A percentile compares a stretch with the other conserved stretches of the same genome.
Conservation (phyloP, 257 asterid genomes). For the Gynochthodes officinalis region DNA sequence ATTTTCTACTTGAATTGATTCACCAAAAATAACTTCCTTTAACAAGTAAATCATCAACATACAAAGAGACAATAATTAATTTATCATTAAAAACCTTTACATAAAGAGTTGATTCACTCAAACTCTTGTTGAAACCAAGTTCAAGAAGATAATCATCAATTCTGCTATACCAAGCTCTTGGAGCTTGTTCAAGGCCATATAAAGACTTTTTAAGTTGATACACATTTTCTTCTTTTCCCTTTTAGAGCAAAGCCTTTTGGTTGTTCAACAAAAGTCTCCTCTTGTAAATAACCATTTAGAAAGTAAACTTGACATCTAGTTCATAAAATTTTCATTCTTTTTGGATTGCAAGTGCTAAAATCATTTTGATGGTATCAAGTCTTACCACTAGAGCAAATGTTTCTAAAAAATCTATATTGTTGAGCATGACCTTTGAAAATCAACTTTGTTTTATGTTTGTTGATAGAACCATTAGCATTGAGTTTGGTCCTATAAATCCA, state of each 20-base stretch:
- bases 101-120: too few relatives aligned
- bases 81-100: too few relatives aligned
- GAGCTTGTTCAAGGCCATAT: neutral
- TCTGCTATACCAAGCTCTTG: neutral
- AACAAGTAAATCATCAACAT: too few relatives aligned
- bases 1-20: neutral
- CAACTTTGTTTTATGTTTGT: too few relatives aligned
- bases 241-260: too few relatives aligned
- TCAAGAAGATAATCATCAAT: neutral
- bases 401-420: constrained; percentile 2
- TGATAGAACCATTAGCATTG: too few relatives aligned
- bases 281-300: neutral
- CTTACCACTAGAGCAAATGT: constrained; percentile 3
- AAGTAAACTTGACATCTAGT: neutral
- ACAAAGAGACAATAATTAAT: too few relatives aligned
- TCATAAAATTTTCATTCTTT: neutral
- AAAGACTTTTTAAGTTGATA: neutral
- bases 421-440: constrained; percentile 15
- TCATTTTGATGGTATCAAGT: constrained; percentile 6
- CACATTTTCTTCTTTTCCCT: neutral
- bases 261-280: neutral
- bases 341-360: too few relatives aligned
- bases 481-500: too few relatives aligned
- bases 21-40: neutral
- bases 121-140: neutral